Base-by-base conservation (phyloP, 305 asterid species). In the Solanum hybrid region DNA sequence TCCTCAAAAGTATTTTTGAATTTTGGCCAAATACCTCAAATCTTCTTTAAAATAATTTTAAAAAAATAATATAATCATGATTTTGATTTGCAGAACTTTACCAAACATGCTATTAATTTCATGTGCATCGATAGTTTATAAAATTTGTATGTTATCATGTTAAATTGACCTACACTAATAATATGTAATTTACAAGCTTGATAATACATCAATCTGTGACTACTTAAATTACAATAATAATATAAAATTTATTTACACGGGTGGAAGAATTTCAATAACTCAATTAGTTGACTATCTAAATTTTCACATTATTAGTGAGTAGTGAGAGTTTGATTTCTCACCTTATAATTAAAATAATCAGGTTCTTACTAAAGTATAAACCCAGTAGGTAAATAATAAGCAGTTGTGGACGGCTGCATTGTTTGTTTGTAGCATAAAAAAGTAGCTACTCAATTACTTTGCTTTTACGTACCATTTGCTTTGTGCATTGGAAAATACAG, bases 361-460 rank as follows among this genome's bases (percentile, higher is more conserved):
- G 71, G 5, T 61, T 24, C 13, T 24, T 5, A 69, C 18, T 69
- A 11, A 69, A 11, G 18, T 24, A 22, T 8, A 64, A 64, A 64
- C 73, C 76, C 1, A 24, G 76, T 69, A 11, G 33, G 76, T 24
- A 69, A 24, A 69, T 69, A 69, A 26, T 69, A 8, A 28, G 2
- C 80, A 86, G 88, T 26, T 71, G 79, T 31, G 22, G 74, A 64
- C 89, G 89, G 35, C 89, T 64, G 75, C 89, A 69, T 86, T 64
- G 29, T 24, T 86, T 64, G 14, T 67, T 61, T 61, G 71, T 61
- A 18, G 67, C 67, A 67, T 7, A 35, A 16, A 67, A 86, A 34
- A 61, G 73, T 69, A 69, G 28, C 33, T 8, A 12, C n/a, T 34
- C 64, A 13, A 24, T 64, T 64, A 64, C 51, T 20, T 61, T 64